Conservation (phyloP, 129 eudicot species). For the Artemisia tridentata region DNA sequence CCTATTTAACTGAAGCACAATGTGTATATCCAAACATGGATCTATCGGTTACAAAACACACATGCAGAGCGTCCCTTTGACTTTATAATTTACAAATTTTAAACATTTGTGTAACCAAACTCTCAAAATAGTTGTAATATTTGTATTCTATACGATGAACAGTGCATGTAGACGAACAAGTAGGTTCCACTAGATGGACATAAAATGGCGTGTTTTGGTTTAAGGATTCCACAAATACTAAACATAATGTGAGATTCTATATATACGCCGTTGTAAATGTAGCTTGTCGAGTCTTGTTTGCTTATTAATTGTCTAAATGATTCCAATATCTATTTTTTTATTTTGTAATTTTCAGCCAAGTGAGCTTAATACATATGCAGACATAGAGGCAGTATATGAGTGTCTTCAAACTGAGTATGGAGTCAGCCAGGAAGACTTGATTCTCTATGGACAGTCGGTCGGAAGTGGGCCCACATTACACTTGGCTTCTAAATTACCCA, state of each 20-base stretch:
- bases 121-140: neutral
- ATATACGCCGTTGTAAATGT: too few species aligned
- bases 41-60: neutral
- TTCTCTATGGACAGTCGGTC: slow-evolving; percentile 89
- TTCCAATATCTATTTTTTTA: slow-evolving; percentile 2
- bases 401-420: slow-evolving; percentile 92
- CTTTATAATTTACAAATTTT: neutral
- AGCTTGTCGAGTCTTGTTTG: neutral
- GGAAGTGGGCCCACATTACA: slow-evolving; percentile 98
- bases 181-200: too few species aligned
- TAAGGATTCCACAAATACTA: too few species aligned
- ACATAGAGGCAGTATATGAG: slow-evolving; percentile 90
- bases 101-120: neutral
- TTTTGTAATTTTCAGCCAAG: slow-evolving; percentile 59
- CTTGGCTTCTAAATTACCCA: slow-evolving; percentile 70
- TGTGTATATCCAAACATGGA: neutral
- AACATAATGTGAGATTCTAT: too few species aligned
- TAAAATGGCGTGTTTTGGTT: too few species aligned
- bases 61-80: neutral
- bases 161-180: too few species aligned
- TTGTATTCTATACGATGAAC: too few species aligned
- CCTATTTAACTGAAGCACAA: too few species aligned
- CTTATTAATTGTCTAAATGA: slow-evolving; percentile 7
- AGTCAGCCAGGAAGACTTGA: slow-evolving; percentile 78
- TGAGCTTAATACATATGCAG: slow-evolving; percentile 88